Conservation (phyloP, 768 basidiomycete species). For the Podaxis mareebaensis region DNA sequence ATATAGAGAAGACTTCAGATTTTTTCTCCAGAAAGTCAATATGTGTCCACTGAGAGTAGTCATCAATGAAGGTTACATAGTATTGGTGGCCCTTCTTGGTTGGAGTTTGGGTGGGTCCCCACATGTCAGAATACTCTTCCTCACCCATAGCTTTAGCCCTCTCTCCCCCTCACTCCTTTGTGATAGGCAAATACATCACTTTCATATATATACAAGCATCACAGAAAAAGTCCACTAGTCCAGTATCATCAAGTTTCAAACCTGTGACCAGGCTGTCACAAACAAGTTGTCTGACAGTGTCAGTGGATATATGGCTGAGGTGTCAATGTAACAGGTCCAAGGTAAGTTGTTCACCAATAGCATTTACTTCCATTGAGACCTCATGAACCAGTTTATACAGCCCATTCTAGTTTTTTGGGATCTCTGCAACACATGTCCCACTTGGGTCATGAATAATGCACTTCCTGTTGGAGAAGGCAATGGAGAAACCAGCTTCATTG, state of each 20-base stretch:
- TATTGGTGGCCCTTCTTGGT: slow-evolving; percentile 25
- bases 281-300: slow-evolving; percentile 22
- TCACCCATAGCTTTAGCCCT: slow-evolving; percentile 21
- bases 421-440: slow-evolving; percentile 20
- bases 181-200: slow-evolving; percentile 31
- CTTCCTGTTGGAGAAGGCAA: not conserved
- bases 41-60: slow-evolving; percentile 20
- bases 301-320: not conserved
- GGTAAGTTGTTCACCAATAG: not conserved
- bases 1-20: slow-evolving; percentile 23
- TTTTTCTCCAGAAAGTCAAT: slow-evolving; percentile 21
- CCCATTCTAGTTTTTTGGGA: slow-evolving; percentile 16
- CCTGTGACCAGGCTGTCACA: slow-evolving; percentile 28
- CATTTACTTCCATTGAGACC: slow-evolving; percentile 9
- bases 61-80: slow-evolving; percentile 33
- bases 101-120: slow-evolving; percentile 33
- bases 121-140: slow-evolving; percentile 35
- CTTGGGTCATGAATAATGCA: slow-evolving; percentile 24
- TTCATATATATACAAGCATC: slow-evolving; percentile 27
- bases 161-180: slow-evolving; percentile 25
- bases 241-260: slow-evolving; percentile 27
- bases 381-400: not conserved
- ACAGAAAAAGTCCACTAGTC: slow-evolving; percentile 17
- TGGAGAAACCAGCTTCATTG: not conserved
- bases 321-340: not conserved